Base-by-base conservation (phyloP, 441 rosid species). In the Croton laevigatus region DNA sequence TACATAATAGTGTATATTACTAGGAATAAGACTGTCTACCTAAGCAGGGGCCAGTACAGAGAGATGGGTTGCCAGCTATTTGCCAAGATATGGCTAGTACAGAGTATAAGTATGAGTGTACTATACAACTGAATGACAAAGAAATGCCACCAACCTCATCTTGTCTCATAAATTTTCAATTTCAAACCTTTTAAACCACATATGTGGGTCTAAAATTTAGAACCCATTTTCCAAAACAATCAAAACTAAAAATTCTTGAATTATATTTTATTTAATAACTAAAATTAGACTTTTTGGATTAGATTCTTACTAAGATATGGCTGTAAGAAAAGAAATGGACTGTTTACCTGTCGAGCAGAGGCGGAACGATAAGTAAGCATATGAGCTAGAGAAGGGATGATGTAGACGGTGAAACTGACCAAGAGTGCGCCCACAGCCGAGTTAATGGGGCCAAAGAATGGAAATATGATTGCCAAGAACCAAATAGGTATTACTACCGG, bases 401-500 rank as follows among this genome's bases (percentile, higher is more conserved):
- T 86, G 81, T 94, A 94, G 76, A 94, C 98, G 13, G 98, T 91
- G 87, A 94, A 94, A 86, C 94, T 94, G 73, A 94, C 98, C 38
- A 94, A 76, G 59, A 94, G 98, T 58, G 98, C 97, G 17, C 98
- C 98, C 46, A 94, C 98, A 0, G 98, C 94, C 0, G 98, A 94
- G 72, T 94, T 94, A 20, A 94, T 94, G 6, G 98, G 98, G 2
- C 98, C 98, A 17, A 94, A 94, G 65, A 94, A 94, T 0, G 98
- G 98, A 82, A 94, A 94, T 63, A 94, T 85, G 3, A 94, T 94
- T 51, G 98, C 98, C 59, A 94, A 75, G 80, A 94, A 94, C 97
- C 98, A 91, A 52, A 94, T 94, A 1, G 98, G 98, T 32, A 94
- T 81, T 45, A 94, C 98, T 54, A 94, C 97, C 0, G 98, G 98